phyloP scores from a whole-genome alignment of 2,329 filamentous ascomycete species.

The Trichoderma sp. region DNA sequence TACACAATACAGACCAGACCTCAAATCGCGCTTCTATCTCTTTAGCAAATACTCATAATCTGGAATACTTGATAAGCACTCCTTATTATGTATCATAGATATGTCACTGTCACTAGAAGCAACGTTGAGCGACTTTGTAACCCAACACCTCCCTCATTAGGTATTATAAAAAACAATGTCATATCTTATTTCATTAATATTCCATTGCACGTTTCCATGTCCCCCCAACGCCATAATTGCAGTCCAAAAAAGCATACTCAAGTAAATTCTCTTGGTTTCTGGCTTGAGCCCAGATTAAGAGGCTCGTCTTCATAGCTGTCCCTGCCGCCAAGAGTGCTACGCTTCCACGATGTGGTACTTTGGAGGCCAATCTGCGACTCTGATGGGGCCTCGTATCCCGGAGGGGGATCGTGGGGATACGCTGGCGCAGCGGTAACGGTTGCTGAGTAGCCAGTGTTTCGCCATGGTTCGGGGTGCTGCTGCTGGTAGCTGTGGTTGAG shows the following conservation, averaged over 20 bases:
- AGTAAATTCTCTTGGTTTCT: slow-evolving; percentile 35
- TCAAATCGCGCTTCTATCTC: no score
- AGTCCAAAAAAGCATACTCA: slow-evolving; percentile 21
- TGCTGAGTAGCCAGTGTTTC: slow-evolving; percentile 22
- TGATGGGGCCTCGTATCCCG: slow-evolving; percentile 35
- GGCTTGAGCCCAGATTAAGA: slow-evolving; percentile 29
- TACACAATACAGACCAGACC: no score
- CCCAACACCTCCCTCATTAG: background rate
- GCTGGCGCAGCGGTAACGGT: slow-evolving; percentile 21
- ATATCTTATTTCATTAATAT: background rate
- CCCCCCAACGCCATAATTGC: slow-evolving; percentile 25
- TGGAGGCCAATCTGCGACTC: slow-evolving; percentile 29
- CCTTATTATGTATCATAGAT: background rate
- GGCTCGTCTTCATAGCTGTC: slow-evolving; percentile 32
- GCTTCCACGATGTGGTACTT: slow-evolving; percentile 28
- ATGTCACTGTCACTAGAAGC: background rate
- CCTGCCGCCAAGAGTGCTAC: slow-evolving; percentile 29
- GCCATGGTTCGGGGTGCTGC: slow-evolving; percentile 30
- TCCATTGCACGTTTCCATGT: background rate
- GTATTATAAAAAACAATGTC: background rate
- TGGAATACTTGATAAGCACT: no score
- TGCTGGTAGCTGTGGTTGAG: slow-evolving; percentile 28
- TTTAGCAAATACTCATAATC: no score
- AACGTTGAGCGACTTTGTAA: background rate
- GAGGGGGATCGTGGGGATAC: slow-evolving; percentile 31